These are phyloP conservation scores for Dothistroma pini DNA, from an alignment of 2,329 filamentous ascomycete species.

Conservation along the genomic window DNA sequence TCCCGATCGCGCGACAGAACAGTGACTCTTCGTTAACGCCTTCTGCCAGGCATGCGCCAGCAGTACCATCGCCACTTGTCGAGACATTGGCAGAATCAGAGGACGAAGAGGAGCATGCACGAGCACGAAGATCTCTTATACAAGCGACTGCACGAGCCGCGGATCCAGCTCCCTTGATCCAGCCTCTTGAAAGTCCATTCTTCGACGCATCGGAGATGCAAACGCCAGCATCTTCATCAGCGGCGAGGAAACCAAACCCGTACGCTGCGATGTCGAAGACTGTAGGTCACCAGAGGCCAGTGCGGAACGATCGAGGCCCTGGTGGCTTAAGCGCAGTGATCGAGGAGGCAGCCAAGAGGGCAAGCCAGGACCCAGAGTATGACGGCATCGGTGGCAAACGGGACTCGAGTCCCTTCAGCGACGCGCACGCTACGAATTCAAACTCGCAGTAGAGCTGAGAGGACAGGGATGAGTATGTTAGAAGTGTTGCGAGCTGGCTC, in stretches of 20 bases:
- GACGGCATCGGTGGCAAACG: conserved; percentile 21
- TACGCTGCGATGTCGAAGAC: conserved; percentile 38
- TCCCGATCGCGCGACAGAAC: conserved; percentile 27
- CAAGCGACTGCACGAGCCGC: conserved; percentile 15
- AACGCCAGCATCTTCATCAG: conserved; percentile 15
- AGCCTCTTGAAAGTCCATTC: conserved; percentile 33
- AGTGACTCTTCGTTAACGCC: conserved; percentile 26
- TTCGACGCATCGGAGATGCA: conserved; percentile 33
- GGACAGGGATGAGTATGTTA: not conserved
- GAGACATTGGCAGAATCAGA: conserved; percentile 27
- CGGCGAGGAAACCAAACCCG: conserved; percentile 32
- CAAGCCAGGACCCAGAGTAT: conserved; percentile 33
- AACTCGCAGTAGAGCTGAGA: not conserved
- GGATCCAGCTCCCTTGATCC: conserved; percentile 21
- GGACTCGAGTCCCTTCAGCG: conserved; percentile 35
- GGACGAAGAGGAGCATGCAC: conserved; percentile 33
- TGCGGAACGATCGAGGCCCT: conserved; percentile 21
- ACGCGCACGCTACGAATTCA: conserved; percentile 27
- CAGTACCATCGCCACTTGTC: conserved; percentile 33
- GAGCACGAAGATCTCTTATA: conserved; percentile 29
- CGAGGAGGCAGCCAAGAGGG: conserved; percentile 43
- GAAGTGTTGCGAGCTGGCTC: conserved; percentile 8
- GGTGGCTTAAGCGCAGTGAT: conserved; percentile 43
- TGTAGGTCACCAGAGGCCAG: conserved; percentile 21
- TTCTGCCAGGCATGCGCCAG: conserved; percentile 24